A percentile compares a stretch with the other conserved stretches of the same genome.
Conservation (phyloP, 2,329 filamentous ascomycete species). For the Lachnellula cervina region DNA sequence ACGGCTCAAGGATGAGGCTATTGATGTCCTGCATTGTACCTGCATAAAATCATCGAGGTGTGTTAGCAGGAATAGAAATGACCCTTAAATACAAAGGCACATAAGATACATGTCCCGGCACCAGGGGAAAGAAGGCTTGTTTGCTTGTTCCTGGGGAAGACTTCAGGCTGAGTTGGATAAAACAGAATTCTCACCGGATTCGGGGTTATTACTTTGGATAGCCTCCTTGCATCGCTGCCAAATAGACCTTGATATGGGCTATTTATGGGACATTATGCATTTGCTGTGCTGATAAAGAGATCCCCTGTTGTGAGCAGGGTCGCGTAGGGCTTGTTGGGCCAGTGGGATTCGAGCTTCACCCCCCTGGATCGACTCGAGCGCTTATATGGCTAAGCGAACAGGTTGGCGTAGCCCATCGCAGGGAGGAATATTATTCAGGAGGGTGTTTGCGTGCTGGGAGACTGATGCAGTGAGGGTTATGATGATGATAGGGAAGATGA, state of each 20-base stretch:
- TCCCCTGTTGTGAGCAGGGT: neutral
- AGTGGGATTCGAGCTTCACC: neutral
- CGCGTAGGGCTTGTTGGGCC: conserved; percentile 15
- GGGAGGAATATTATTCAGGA: no score
- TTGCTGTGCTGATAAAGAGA: neutral
- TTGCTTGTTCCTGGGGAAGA: neutral
- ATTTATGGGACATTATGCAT: conserved; percentile 20
- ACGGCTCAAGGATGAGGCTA: neutral
- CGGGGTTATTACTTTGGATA: conserved; percentile 10
- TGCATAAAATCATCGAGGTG: neutral
- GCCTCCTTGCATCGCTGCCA: conserved; percentile 5
- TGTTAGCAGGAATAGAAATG: conserved; percentile 2
- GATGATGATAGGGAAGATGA: no score
- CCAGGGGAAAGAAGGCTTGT: neutral
- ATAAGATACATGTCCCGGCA: neutral
- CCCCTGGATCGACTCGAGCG: neutral
- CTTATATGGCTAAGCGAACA: neutral
- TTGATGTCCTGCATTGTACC: conserved; percentile 1
- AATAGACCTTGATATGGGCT: conserved; percentile 22
- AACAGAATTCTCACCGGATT: no score
- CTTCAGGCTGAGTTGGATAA: conserved; percentile 9
- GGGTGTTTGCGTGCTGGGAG: neutral
- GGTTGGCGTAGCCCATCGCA: neutral
- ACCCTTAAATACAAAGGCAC: no score
- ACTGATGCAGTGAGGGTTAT: neutral